Conservation (phyloP, 345 rosid genomes). For the Salix koriyanagi region DNA sequence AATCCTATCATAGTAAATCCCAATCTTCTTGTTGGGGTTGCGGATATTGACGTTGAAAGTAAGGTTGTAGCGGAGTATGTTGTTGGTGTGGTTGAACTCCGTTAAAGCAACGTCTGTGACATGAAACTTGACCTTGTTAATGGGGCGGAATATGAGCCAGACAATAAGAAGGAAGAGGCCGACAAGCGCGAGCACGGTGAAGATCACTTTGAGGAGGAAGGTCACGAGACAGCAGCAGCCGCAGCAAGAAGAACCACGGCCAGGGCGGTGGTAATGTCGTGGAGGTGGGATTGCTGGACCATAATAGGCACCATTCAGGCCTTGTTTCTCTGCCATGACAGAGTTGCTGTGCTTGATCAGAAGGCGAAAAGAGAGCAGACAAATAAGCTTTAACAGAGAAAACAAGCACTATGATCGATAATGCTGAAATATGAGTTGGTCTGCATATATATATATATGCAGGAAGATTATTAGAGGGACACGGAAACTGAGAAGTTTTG, state of each 20-base stretch:
- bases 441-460: background rate
- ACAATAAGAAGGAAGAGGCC: slow-evolving; percentile 30
- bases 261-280: slow-evolving; percentile 40
- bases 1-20: slow-evolving; percentile 35
- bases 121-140: slow-evolving; percentile 33
- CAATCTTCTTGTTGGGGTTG: slow-evolving; percentile 42
- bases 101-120: slow-evolving; percentile 38
- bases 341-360: background rate
- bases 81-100: slow-evolving; percentile 29
- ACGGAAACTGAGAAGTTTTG: background rate
- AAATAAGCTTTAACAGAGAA: background rate
- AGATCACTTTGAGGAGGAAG: slow-evolving; percentile 39
- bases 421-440: background rate
- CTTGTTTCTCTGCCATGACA: slow-evolving; percentile 52
- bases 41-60: slow-evolving; percentile 29
- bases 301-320: slow-evolving; percentile 63
- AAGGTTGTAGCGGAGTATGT: slow-evolving; percentile 32
- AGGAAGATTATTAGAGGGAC: background rate
- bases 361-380: background rate
- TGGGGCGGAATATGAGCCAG: slow-evolving; percentile 47
- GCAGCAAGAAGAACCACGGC: slow-evolving; percentile 42
- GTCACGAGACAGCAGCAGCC: slow-evolving; percentile 60
- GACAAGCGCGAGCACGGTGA: slow-evolving; percentile 31
- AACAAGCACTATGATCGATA: background rate
- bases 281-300: slow-evolving; percentile 66